Evolutionary conservation across 352 stramenopile species (phyloP).

Genomic region (Blastocystis sp.): DNA sequence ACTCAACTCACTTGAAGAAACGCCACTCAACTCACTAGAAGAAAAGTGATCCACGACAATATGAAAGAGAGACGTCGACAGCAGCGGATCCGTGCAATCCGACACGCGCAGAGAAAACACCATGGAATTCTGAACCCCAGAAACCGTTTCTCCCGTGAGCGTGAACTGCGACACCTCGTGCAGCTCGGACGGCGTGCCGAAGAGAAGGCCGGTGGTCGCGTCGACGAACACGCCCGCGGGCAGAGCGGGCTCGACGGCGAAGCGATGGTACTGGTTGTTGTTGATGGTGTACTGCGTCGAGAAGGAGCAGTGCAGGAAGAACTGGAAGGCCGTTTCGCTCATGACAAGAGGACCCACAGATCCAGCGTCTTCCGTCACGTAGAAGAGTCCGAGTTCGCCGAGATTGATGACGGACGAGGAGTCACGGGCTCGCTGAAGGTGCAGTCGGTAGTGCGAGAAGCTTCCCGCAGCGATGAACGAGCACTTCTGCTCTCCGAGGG

Average conservation of each 20-base stretch:
- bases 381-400: neutral
- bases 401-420: neutral
- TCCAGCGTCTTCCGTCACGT: neutral
- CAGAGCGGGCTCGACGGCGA: conserved; percentile 18
- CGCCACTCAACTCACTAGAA: conserved; percentile 6
- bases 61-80: neutral
- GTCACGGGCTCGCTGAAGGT: neutral
- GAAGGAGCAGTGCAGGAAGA: neutral
- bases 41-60: neutral
- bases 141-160: neutral
- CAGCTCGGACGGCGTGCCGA: conserved; percentile 13
- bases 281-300: neutral
- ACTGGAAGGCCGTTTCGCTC: neutral
- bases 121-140: neutral
- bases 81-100: neutral
- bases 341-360: neutral
- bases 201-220: conserved; percentile 7
- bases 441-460: conserved; percentile 27
- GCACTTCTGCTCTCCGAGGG: neutral
- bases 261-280: neutral
- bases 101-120: neutral
- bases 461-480: neutral
- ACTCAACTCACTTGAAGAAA: conserved; percentile 1
- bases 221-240: conserved; percentile 53
- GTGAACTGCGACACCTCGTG: neutral